A percentile compares a stretch with the other conserved stretches of the same genome.
Conservation (phyloP, 2,329 filamentous ascomycete species). For the Cryphonectria naterciae region DNA sequence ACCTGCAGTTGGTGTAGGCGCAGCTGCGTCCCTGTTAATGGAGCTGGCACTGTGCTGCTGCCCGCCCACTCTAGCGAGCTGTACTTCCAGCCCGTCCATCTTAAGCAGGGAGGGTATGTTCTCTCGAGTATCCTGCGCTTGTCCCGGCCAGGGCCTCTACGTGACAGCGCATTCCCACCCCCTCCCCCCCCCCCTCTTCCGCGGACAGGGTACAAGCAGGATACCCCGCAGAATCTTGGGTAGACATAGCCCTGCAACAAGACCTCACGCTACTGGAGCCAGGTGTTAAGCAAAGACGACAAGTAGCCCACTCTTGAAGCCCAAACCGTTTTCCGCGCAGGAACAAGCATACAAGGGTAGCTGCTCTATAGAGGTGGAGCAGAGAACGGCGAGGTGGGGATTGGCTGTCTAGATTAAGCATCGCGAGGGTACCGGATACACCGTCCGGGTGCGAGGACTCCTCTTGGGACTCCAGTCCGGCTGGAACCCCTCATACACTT, state of each 20-base stretch:
- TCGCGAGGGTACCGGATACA: conserved; percentile 11
- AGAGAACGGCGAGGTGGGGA: conserved; percentile 3
- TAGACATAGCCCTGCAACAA: conserved; percentile 6
- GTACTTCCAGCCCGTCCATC: background rate
- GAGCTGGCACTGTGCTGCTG: conserved; percentile 24
- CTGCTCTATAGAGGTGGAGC: background rate
- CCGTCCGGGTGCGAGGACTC: conserved; percentile 7
- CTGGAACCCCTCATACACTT: background rate
- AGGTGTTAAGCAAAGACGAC: background rate
- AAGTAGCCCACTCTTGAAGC: background rate
- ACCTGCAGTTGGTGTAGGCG: conserved; percentile 20
- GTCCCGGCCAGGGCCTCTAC: background rate
- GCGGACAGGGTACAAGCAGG: background rate
- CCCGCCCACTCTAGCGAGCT: background rate
- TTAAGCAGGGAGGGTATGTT: conserved; percentile 1
- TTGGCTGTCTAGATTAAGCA: background rate
- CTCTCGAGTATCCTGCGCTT: background rate
- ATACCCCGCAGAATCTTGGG: conserved; percentile 9
- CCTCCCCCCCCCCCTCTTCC: background rate
- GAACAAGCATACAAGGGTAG: background rate
- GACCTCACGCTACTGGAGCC: background rate
- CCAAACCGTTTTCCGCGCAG: background rate
- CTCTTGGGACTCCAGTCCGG: conserved; percentile 11
- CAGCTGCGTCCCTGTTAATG: conserved; percentile 14
- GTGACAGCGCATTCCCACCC: background rate